Evolutionary conservation across 768 basidiomycete species (phyloP), one percentile per base, ranked within the genome.

Genomic region (Suillus placidus): DNA sequence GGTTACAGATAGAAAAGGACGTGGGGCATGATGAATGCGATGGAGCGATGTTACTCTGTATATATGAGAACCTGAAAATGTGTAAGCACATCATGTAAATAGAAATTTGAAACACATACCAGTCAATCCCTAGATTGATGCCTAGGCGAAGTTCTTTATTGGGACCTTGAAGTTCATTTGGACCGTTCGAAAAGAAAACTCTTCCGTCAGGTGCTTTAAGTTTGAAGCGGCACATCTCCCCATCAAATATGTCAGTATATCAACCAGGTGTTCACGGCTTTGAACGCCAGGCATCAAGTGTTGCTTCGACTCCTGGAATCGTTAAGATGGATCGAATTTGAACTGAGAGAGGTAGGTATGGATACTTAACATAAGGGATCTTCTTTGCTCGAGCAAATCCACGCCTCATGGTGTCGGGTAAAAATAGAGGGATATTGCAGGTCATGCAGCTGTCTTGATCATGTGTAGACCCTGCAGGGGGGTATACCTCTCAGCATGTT

Each of bases 381-480:
- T 61, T 65, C 23, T 52, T 37, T 1, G 35, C 40, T 1, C 32
- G 14, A 3, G 8, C 3, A 56, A 63, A 55, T 7, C 65, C 65
- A 18, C n/a, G 68, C 47, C 5, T 49, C 0, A 0, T 60, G 37
- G 58, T 78, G 76, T 0, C 74, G 69, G 0, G 73, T 76, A 62
- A 71, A 76, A 0, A 76, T 73, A 77, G 80, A 2, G 80, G 80
- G 56, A 80, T 79, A 52, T 81, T 76, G 52, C 80, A 82, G 13
- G 75, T 67, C 16, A 82, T 67, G 0, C 0, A 70, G 71, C 0
- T 73, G 74, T 0, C 79, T 47, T 62, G 56, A 51, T 32, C 4
- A n/a, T n/a, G 13, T 2, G 35, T 45, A 3, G 60, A 61, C 12
- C 60, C 37, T 12, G 60, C 16, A 23, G 60, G n/a, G 4, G 20